Evolutionary conservation across 305 asterid genomes (phyloP), one percentile per base, ranked within the genome.

Genomic region (Stenogyne calaminthoides): DNA sequence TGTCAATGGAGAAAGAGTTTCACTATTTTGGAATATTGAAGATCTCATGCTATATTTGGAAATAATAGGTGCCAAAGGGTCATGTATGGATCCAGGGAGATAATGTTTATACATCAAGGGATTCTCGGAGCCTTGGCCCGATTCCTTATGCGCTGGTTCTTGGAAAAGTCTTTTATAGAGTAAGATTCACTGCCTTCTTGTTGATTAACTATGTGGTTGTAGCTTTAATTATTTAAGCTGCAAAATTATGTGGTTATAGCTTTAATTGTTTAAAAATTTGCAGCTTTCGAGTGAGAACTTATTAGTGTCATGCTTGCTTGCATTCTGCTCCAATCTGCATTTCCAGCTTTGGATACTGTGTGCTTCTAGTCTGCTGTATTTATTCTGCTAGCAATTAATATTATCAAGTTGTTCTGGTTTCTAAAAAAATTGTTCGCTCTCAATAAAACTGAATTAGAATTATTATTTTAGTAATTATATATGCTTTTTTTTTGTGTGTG

Each of bases 61-160:
- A 58, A 70, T 59, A 77, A 36, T 76, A 92, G 98, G 92, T 94
- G 63, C 97, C 97, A 15, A 86, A 91, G 83, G 97, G 97, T 55
- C 96, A 88, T 77, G 93, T 91, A 46, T 94, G 99, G 99, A 82
- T 91, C 82, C 97, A 94, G 73, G 99, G 99, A 67, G 99, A 91
- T 85, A 91, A 94, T 72, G 80, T 94, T 37, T 87, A 91, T 74
- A 77, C 90, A 4, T 89, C 97, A 3, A 77, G 72, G 63, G 97
- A 91, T 86, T 91, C 99, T 19, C 80, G 97, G 65, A 85, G 90
- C 9, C 66, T 91, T 9, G 99, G 99, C 12, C 95, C 97, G 20
- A 67, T 94, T 52, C 95, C 99, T 66, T 81, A 78, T 76, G 97
- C 92, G 66, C 78, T 94, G 78, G 78, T 94, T 78, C 76, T 72